Percentiles rank a stretch among this genome's conserved stretches.
Evolutionary conservation across 192 early-diverging fungal genomes (phyloP).

Genomic region (Phlyctochytrium planicorne): DNA sequence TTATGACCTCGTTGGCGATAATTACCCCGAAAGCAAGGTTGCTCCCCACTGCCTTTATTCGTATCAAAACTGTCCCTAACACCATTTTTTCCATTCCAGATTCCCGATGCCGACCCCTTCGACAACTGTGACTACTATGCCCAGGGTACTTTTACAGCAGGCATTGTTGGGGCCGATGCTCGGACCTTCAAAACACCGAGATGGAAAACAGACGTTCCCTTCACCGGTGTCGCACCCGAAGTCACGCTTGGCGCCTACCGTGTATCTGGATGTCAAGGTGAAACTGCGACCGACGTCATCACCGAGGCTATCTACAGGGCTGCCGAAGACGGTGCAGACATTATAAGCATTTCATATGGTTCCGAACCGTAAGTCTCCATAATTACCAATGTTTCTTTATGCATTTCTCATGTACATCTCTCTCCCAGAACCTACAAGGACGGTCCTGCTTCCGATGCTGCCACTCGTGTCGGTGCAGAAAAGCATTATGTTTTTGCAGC

Average conservation of each 20-base stretch:
- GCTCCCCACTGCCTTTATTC: too few relatives aligned
- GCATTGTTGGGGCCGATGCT: conserved; percentile 45
- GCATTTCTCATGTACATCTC: too few relatives aligned
- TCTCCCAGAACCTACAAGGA: too few relatives aligned
- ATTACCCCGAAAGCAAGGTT: too few relatives aligned
- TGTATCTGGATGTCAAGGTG: conserved; percentile 42
- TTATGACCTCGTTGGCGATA: too few relatives aligned
- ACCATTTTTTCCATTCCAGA: too few relatives aligned
- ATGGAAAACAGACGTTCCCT: conserved; percentile 14
- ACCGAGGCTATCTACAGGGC: conserved; percentile 75
- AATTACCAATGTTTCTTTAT: too few relatives aligned
- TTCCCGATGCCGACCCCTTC: conserved; percentile 44
- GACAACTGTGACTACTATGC: conserved; percentile 37
- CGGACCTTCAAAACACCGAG: conserved; percentile 19
- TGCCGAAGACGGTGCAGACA: conserved; percentile 65
- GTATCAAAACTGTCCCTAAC: too few relatives aligned
- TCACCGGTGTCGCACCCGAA: conserved; percentile 78
- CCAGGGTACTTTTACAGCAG: conserved; percentile 56
- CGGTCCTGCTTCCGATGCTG: conserved; percentile 60
- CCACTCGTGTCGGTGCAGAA: conserved; percentile 37
- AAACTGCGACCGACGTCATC: conserved; percentile 67
- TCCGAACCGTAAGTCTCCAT: too few relatives aligned
- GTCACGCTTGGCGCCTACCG: conserved; percentile 79
- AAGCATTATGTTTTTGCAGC: conserved; percentile 32
- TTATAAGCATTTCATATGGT: conserved; percentile 86